A percentile compares a stretch with the other conserved stretches of the same genome.
These are phyloP conservation scores for Lactarius sanguifluus DNA, from an alignment of 768 basidiomycete species.

Conservation along the genomic window DNA sequence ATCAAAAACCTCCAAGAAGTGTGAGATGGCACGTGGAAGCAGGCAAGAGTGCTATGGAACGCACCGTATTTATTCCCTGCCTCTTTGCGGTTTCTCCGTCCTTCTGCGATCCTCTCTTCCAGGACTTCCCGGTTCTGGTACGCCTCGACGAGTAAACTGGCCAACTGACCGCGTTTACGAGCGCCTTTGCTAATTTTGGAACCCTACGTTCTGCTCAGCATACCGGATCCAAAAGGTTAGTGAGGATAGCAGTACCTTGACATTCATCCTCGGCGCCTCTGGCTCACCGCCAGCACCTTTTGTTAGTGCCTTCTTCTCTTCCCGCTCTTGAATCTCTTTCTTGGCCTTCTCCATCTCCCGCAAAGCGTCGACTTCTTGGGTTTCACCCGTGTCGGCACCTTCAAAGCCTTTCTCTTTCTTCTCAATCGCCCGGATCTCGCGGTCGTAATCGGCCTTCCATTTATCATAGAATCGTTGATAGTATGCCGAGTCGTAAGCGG, in stretches of 20 bases:
- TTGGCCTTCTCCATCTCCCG: slow-evolving; percentile 79
- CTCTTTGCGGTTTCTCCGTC: slow-evolving; percentile 79
- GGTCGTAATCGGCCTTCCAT: slow-evolving; percentile 74
- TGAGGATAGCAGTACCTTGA: slow-evolving; percentile 53
- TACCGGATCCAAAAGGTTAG: background rate
- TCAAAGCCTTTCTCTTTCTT: slow-evolving; percentile 71
- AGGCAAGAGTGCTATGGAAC: slow-evolving; percentile 29
- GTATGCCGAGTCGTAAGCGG: slow-evolving; percentile 66
- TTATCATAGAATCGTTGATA: slow-evolving; percentile 66
- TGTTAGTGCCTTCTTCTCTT: slow-evolving; percentile 76
- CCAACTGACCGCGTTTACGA: slow-evolving; percentile 71
- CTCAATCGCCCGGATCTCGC: slow-evolving; percentile 69
- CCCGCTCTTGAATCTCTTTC: slow-evolving; percentile 68
- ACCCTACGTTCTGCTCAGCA: slow-evolving; percentile 44
- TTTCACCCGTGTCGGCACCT: slow-evolving; percentile 53
- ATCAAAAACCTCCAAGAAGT: slow-evolving; percentile 21
- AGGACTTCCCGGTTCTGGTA: slow-evolving; percentile 79
- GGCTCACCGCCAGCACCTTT: slow-evolving; percentile 53
- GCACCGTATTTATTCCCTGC: slow-evolving; percentile 90
- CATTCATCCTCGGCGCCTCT: slow-evolving; percentile 76
- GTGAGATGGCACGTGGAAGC: background rate
- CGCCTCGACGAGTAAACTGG: slow-evolving; percentile 78
- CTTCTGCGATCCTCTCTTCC: slow-evolving; percentile 84
- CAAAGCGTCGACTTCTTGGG: slow-evolving; percentile 61
- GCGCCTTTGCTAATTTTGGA: slow-evolving; percentile 72